These are phyloP conservation scores for Secale cereale DNA, from an alignment of 176 grass and related monocot species.

Conservation along the genomic window DNA sequence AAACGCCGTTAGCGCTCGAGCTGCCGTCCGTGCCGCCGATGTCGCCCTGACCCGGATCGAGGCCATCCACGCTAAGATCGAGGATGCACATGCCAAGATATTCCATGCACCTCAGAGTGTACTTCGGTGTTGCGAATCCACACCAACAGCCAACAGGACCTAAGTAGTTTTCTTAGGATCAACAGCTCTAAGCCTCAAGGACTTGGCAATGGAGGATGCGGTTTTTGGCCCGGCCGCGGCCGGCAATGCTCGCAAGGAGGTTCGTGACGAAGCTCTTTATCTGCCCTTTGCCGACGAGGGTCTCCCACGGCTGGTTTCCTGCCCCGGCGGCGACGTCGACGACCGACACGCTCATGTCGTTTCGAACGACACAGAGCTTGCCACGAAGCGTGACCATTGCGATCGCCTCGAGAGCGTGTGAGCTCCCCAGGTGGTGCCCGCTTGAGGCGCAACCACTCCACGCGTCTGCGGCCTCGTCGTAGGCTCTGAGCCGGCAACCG, in stretches of 20 bases:
- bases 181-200: slow-evolving; percentile 55
- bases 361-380: slow-evolving; percentile 70
- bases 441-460: slow-evolving; percentile 50
- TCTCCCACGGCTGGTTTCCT: slow-evolving; percentile 46
- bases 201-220: slow-evolving; percentile 78
- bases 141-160: too few species aligned
- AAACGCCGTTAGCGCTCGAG: too few species aligned
- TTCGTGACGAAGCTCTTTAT: slow-evolving; percentile 54
- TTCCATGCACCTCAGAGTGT: too few species aligned
- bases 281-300: slow-evolving; percentile 44
- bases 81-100: too few species aligned
- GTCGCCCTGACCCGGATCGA: too few species aligned
- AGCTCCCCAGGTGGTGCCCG: slow-evolving; percentile 60
- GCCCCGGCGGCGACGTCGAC: slow-evolving; percentile 36
- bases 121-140: too few species aligned
- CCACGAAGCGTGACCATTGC: slow-evolving; percentile 52
- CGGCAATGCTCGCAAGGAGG: slow-evolving; percentile 48
- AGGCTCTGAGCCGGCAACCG: slow-evolving; percentile 61
- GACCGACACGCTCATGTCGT: slow-evolving; percentile 70
- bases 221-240: slow-evolving; percentile 43
- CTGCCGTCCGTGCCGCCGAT: too few species aligned
- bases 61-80: too few species aligned
- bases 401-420: slow-evolving; percentile 52
- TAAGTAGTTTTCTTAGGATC: too few species aligned
- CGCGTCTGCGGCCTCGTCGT: slow-evolving; percentile 36